Base-by-base conservation (phyloP, 1,284 basidiomycete species). In the Cystobasidium slooffiae region DNA sequence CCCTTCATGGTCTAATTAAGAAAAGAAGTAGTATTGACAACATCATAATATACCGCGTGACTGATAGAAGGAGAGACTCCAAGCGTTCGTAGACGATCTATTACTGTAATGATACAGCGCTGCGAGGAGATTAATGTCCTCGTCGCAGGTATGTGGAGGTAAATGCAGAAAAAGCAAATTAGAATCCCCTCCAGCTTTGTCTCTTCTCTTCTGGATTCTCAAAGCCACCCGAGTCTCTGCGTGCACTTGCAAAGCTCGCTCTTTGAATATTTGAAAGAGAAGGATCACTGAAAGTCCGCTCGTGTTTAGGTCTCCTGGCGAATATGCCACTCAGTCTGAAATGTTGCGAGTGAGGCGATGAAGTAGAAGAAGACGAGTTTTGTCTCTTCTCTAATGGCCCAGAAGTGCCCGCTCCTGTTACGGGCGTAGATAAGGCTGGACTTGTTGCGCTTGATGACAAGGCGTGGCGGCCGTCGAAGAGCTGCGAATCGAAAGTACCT, bases 241-340 rank as follows among this genome's bases (percentile, higher is more conserved):
- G 46, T 22, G 18, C 41, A 37, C 20, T 55, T 22, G 12, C 44
- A n/a, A 56, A 20, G 44, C 66, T 59, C 22, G 24, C 24, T 22
- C 39, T 56, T 6, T 39, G 14, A 59, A 39, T 41, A 41, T 41
- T 59, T 41, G 56, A 31, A 41, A 43, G n/a, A 5, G 69, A 64
- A 37, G 69, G 69, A 47, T 72, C 69, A 39, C 59, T 63, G 8
- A 14, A 63, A 49, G 69, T 72, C 8, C 69, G 58, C 39, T 72
- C 69, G 31, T 64, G 69, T 47, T 55, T 63, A 16, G 69, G 69
- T 63, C 69, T 46, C 49, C 43, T 62, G 3, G 16, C 58, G 22
- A 72, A 72, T 3, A 72, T 18, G 44, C 69, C 69, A 41, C 69
- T 72, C 47, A 55, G 44, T 43, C 69, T 58, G 69, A 62, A 68